phyloP scores from a whole-genome alignment of 2,329 filamentous ascomycete genomes.

The Phaeosphaeria sp. region DNA sequence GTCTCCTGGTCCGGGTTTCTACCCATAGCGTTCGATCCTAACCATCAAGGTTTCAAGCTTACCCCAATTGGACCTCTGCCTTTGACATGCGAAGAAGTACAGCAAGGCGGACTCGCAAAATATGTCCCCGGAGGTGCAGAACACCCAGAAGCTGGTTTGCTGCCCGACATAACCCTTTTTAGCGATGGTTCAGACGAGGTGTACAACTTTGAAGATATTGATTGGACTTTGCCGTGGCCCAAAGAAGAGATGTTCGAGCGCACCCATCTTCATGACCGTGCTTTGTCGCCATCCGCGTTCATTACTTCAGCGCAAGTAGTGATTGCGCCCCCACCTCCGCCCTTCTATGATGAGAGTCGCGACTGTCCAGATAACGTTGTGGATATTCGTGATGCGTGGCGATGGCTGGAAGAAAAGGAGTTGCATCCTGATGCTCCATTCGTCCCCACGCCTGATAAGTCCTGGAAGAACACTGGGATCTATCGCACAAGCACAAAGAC shows the following conservation, averaged over 20 bases:
- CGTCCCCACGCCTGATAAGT: conserved; percentile 1
- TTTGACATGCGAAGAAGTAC: conserved; percentile 24
- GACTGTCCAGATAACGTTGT: conserved; percentile 23
- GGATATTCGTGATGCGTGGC: conserved; percentile 23
- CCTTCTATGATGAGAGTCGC: neutral
- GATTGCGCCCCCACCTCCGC: neutral
- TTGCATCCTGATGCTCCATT: neutral
- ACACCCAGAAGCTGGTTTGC: conserved; percentile 20
- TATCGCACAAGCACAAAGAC: neutral
- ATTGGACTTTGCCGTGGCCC: conserved; percentile 19
- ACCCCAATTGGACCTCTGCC: conserved; percentile 26
- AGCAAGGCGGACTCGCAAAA: conserved; percentile 18
- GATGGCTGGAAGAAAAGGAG: conserved; percentile 17
- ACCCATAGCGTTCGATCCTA: conserved; percentile 24
- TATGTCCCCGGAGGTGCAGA: conserved; percentile 22
- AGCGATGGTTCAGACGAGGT: conserved; percentile 25
- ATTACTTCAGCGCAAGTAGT: neutral
- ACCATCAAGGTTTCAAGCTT: conserved; percentile 26
- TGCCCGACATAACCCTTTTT: conserved; percentile 9
- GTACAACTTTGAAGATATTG: conserved; percentile 20
- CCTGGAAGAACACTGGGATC: conserved; percentile 7
- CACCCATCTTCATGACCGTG: neutral
- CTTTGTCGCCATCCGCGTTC: neutral
- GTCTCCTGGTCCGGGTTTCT: conserved; percentile 20
- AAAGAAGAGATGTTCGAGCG: conserved; percentile 6